A percentile compares a stretch with the other conserved stretches of the same genome.
Evolutionary conservation across 345 rosid species (phyloP).

Genomic region (Eucalyptus marginata): DNA sequence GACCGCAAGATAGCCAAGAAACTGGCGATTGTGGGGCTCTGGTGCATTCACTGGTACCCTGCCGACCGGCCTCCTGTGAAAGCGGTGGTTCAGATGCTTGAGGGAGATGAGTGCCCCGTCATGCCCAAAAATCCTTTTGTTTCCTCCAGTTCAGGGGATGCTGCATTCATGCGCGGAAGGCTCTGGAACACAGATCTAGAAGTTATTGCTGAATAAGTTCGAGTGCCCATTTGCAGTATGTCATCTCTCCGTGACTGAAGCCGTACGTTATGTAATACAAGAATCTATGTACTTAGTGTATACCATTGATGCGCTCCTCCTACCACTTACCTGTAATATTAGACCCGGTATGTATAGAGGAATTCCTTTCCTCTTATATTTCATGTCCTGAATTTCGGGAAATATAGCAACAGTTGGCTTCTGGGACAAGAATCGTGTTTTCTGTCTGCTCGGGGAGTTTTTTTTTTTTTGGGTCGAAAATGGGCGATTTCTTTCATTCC

Average conservation of each 20-base stretch:
- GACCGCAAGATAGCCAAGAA: constrained; percentile 1
- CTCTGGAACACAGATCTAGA: not conserved
- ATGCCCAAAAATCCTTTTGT: not conserved
- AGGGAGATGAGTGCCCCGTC: not conserved
- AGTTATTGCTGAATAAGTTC: not conserved
- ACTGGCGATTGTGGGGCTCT: not conserved
- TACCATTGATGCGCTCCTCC: not conserved
- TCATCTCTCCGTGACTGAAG: not conserved
- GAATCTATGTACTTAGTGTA: not conserved
- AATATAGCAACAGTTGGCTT: not conserved
- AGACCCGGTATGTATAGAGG: not conserved
- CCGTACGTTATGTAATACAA: not conserved
- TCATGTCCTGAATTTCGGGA: not conserved
- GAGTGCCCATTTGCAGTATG: not conserved
- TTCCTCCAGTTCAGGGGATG: not conserved
- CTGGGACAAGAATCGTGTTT: not conserved
- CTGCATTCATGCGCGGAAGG: not conserved
- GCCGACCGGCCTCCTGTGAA: not conserved
- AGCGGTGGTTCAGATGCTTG: not conserved
- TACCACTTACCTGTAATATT: not conserved
- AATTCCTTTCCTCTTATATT: not conserved
- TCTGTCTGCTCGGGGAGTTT: not conserved
- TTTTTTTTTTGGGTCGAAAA: no score
- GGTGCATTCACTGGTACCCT: constrained; percentile 10
- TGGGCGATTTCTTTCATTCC: no score